These are phyloP conservation scores for Phytophthora uliginosa DNA, from an alignment of 352 stramenopile genomes.

Conservation along the genomic window DNA sequence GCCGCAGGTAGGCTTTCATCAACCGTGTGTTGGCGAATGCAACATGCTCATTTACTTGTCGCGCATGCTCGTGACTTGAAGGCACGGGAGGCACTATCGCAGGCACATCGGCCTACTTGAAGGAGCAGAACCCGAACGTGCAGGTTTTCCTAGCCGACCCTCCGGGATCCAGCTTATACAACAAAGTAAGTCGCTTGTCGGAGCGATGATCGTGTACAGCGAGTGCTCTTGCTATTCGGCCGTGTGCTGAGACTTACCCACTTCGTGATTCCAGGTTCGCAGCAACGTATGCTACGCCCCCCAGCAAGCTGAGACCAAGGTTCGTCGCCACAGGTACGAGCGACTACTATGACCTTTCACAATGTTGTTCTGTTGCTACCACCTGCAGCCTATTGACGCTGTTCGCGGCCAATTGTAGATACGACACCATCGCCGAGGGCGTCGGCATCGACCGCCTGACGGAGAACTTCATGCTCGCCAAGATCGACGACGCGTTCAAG, in stretches of 20 bases:
- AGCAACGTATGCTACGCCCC: conserved; percentile 97
- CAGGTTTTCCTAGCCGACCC: conserved; percentile 98
- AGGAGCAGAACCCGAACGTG: conserved; percentile 87
- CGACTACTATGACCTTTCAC: not conserved
- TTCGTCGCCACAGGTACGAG: conserved; percentile 90
- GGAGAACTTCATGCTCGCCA: conserved; percentile 95
- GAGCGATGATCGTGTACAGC: too few species aligned
- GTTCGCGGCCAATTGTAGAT: conserved; percentile 60
- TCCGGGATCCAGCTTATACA: conserved; percentile 97
- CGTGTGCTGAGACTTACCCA: not conserved
- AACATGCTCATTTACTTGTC: conserved; percentile 6
- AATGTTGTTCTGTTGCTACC: not conserved
- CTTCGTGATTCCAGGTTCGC: conserved; percentile 54
- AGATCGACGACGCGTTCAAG: conserved; percentile 90
- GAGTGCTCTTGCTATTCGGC: too few species aligned
- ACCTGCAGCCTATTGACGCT: conserved; percentile 3
- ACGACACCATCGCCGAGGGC: conserved; percentile 98
- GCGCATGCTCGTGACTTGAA: conserved; percentile 25
- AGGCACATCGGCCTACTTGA: conserved; percentile 95
- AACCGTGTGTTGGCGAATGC: not conserved
- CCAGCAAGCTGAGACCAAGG: conserved; percentile 94
- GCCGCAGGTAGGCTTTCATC: conserved; percentile 83
- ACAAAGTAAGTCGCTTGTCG: conserved; percentile 76
- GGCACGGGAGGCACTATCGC: conserved; percentile 98
- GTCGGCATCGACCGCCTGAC: conserved; percentile 99